Evolutionary conservation across 1,139 yeast genomes (phyloP), one percentile per base, ranked within the genome.

Genomic region (Arxiozyma heterogenica): DNA sequence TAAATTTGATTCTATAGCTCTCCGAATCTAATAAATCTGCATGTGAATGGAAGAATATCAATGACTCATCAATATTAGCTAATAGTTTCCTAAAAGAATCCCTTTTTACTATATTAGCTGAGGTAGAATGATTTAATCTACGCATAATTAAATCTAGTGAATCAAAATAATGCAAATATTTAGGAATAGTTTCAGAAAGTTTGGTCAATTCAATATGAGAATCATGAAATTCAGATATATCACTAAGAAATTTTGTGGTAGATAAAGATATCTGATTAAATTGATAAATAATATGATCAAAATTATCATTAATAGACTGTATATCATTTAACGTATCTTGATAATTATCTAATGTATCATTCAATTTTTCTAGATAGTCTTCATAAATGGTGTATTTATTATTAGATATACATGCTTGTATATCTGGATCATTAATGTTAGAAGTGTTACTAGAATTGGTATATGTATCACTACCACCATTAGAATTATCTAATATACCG

Each of bases 131-230:
- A 58, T 90, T 85, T 57, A 93, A 75, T 49, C 77, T 76, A 56
- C 82, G 77, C 23, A 88, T 84, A 38, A 89, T 83, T 4, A 78
- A 73, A 53, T 89, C 95, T 55, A 91, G 73, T 30, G 80, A 76
- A 57, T 86, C 90, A 65, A 88, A 90, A 54, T 82, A 76, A 46
- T 73, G 71, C 56, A 91, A 75, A 53, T 82, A 77, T 0, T 64
- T 58, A 42, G 80, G 77, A 23, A 91, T 73, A 6, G 81, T 79
- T 1, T 71, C 68, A 44, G 80, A 74, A 49, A 82, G 70, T 1
- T 59, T 55, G 20, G 73, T 71, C 55, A 83, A 72, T 23, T 75
- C 73, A 3, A 69, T 70, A 58, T 83, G 82, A 52, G 81, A 78
- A 3, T 74, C 72, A 55, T 84, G 75, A 51, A 86, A 70, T 12